Conservation (phyloP, 2,329 filamentous ascomycete genomes). For the Penicillium brevicompactum region DNA sequence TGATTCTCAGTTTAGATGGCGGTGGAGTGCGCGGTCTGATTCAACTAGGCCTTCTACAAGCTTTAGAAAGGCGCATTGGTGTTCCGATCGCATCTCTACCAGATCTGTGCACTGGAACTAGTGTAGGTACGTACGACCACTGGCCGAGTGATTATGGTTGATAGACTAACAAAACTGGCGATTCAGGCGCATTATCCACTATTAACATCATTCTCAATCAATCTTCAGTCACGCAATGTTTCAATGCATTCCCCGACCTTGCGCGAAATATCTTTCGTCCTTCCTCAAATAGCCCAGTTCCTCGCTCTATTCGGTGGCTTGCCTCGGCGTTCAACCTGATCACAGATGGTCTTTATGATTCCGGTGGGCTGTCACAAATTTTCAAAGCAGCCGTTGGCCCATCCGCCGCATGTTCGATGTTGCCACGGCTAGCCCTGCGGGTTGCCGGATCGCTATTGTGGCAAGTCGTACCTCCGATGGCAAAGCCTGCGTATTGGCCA, state of each 20-base stretch:
- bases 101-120: slow-evolving; percentile 17
- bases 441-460: slow-evolving; percentile 16
- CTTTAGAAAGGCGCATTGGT: slow-evolving; percentile 16
- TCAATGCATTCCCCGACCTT: not conserved
- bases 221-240: not conserved
- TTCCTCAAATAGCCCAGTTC: not conserved
- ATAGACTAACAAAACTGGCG: not conserved
- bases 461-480: slow-evolving; percentile 20
- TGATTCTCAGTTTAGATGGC: too few relatives aligned
- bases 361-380: not conserved
- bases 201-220: not conserved
- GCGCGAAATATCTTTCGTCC: not conserved
- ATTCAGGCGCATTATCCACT: not conserved
- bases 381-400: slow-evolving; percentile 3
- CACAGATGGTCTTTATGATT: slow-evolving; percentile 17
- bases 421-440: not conserved
- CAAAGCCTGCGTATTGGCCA: slow-evolving; percentile 19
- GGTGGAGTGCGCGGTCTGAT: slow-evolving; percentile 20
- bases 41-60: slow-evolving; percentile 17
- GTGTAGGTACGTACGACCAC: slow-evolving; percentile 18
- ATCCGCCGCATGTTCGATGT: slow-evolving; percentile 15
- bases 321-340: not conserved
- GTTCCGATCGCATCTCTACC: not conserved
- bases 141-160: not conserved
- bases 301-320: slow-evolving; percentile 2